Conservation (phyloP, 2,329 filamentous ascomycete genomes). For the Clarireedia hainanense region DNA sequence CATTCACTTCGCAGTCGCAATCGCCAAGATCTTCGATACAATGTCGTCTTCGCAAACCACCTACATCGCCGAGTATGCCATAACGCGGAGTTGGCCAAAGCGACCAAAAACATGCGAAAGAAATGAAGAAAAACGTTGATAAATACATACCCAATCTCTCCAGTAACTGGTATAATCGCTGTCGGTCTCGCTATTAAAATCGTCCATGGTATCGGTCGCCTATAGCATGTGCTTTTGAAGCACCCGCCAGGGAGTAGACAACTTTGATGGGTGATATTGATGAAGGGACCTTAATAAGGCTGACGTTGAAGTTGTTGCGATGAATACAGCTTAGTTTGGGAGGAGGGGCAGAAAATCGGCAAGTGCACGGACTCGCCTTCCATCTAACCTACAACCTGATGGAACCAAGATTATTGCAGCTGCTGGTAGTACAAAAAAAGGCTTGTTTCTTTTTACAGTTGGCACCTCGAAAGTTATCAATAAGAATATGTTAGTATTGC, state of each 20-base stretch:
- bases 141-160: slow-evolving; percentile 83
- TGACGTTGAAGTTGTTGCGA: slow-evolving; percentile 7
- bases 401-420: neutral
- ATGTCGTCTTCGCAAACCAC: neutral
- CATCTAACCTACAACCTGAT: neutral
- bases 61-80: neutral
- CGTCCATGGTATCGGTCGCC: slow-evolving; percentile 61
- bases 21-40: neutral
- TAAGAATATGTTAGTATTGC: no score
- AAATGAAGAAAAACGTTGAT: slow-evolving; percentile 27
- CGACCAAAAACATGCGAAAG: neutral
- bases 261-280: slow-evolving; percentile 1
- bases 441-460: no score
- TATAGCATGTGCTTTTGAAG: slow-evolving; percentile 24
- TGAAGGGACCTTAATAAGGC: neutral
- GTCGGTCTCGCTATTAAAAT: slow-evolving; percentile 95
- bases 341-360: slow-evolving; percentile 7
- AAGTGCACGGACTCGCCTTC: slow-evolving; percentile 1
- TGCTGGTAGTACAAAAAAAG: no score
- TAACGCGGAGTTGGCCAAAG: neutral
- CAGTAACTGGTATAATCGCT: slow-evolving; percentile 99
- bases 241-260: slow-evolving; percentile 21
- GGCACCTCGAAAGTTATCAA: no score
- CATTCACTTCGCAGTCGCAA: neutral
- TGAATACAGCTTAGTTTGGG: slow-evolving; percentile 2